phyloP scores from a whole-genome alignment of 2,329 filamentous ascomycete species.

The Lachnellula arida region DNA sequence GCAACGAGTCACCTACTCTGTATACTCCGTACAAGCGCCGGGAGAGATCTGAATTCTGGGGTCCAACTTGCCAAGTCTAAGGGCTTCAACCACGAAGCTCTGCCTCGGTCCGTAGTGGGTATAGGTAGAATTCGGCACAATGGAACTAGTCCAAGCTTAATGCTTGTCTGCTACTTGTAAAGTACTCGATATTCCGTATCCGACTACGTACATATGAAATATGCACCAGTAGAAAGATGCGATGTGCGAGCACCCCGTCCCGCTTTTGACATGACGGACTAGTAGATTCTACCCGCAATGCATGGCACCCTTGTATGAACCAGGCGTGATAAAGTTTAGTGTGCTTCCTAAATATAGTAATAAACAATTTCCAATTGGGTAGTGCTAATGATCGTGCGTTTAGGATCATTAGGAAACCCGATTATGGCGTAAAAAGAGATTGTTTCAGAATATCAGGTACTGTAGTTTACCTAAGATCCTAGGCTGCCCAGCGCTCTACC shows the following conservation, averaged over 20 bases:
- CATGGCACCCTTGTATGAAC: neutral
- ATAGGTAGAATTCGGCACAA: too few species aligned
- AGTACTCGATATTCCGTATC: too few species aligned
- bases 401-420: neutral
- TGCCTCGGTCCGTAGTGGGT: too few species aligned
- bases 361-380: neutral
- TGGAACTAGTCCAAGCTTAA: too few species aligned
- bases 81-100: neutral
- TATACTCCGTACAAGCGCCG: neutral
- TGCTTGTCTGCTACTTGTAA: neutral
- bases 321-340: neutral
- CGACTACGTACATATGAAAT: neutral
- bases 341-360: neutral
- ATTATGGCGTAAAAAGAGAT: neutral
- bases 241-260: too few species aligned
- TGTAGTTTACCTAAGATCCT: neutral
- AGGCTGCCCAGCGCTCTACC: too few species aligned
- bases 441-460: too few species aligned
- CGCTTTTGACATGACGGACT: neutral
- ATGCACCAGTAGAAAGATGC: too few species aligned
- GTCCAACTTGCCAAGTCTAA: neutral
- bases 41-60: neutral
- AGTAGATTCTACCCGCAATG: neutral
- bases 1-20: neutral
- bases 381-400: neutral